A percentile compares a stretch with the other conserved stretches of the same genome.
These are phyloP conservation scores for Acer negundo DNA, from an alignment of 345 rosid species.

Conservation along the genomic window DNA sequence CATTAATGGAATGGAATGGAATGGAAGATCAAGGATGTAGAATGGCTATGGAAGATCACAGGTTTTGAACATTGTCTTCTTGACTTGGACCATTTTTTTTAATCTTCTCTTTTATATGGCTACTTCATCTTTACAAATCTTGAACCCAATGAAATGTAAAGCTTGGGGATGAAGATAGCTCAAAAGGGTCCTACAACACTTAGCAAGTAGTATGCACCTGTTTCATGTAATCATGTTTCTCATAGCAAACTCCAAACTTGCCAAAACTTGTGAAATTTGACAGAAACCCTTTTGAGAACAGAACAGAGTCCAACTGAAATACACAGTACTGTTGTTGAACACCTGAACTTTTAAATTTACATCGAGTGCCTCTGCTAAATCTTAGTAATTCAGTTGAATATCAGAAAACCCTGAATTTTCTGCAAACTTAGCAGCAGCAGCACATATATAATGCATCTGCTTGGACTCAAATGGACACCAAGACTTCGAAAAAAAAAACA, in stretches of 20 bases:
- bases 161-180: background rate
- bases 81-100: background rate
- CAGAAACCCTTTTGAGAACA: background rate
- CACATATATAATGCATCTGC: background rate
- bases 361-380: background rate
- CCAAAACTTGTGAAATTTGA: background rate
- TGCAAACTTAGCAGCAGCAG: constrained; percentile 4
- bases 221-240: background rate
- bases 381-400: background rate
- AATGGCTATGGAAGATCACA: background rate
- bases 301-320: constrained; percentile 12
- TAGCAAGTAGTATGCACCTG: constrained; percentile 13
- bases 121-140: background rate
- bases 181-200: constrained; percentile 8
- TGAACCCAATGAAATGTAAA: background rate
- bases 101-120: background rate
- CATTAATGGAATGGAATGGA: too few relatives aligned
- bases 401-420: constrained; percentile 9
- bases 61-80: background rate
- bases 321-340: constrained; percentile 3
- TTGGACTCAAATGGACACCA: background rate
- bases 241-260: background rate
- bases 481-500: background rate
- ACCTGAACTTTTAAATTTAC: background rate
- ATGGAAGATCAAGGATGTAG: too few relatives aligned